These are phyloP conservation scores for Komagataella mondaviorum DNA, from an alignment of 805 yeast genomes.

Conservation along the genomic window DNA sequence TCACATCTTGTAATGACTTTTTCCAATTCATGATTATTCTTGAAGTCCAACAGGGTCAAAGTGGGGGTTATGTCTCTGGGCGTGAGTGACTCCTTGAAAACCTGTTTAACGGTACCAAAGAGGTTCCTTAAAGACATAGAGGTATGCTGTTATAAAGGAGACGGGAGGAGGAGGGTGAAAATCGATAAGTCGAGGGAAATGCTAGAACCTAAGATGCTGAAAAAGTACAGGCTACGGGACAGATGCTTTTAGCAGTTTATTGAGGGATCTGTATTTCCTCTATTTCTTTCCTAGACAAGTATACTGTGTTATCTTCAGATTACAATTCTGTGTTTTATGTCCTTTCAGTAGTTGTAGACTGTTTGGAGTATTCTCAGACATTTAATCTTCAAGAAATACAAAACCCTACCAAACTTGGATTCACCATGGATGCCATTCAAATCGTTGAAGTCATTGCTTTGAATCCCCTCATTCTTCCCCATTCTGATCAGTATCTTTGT, in stretches of 20 bases:
- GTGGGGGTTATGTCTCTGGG: constrained; percentile 1
- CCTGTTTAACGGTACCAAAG: neutral
- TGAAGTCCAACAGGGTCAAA: constrained; percentile 43
- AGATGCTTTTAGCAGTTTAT: neutral
- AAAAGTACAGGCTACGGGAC: neutral
- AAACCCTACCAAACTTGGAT: neutral
- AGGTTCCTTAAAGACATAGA: neutral
- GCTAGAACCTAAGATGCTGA: neutral
- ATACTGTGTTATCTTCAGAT: neutral
- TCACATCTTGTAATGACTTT: constrained; percentile 53
- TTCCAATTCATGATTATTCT: constrained; percentile 30
- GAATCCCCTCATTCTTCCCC: constrained; percentile 18
- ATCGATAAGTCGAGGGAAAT: neutral
- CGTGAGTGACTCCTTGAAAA: neutral
- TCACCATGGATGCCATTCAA: neutral
- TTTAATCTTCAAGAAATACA: neutral
- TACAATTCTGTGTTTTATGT: neutral
- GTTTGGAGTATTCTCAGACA: neutral
- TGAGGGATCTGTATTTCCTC: neutral
- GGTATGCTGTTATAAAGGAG: neutral
- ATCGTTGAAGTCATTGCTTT: constrained; percentile 9
- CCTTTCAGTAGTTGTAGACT: neutral
- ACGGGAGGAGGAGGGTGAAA: neutral
- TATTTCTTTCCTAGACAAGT: neutral
- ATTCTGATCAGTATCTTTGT: constrained; percentile 34